Evolutionary conservation across 2,329 filamentous ascomycete genomes (phyloP), one percentile per base, ranked within the genome.

Genomic region (Berkeleyomyces rouxiae): DNA sequence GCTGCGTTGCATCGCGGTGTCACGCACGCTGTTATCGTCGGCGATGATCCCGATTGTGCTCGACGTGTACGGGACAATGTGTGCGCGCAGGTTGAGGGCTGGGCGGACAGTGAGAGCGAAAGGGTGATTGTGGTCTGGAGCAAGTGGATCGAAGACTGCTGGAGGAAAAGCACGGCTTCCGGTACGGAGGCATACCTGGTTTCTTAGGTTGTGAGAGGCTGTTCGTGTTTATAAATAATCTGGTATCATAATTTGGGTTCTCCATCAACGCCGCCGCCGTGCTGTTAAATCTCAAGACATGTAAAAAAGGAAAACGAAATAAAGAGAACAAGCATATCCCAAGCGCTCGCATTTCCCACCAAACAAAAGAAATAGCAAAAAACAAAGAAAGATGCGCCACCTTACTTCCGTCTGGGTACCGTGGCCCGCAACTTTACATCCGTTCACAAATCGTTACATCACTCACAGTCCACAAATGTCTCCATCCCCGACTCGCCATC

Each of bases 141-240:
- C 7, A 76, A 77, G 11, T 99, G 93, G 93, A 74, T 96, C 0
- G 79, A 85, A 59, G 83, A 87, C 61, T 88, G 88, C 68, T 96
- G 91, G 90, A 77, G 77, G 64, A 88, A 92, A 71, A 79, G 78
- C 66, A 95, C 90, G 0, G 69, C 87, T 65, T 71, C 96, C 57
- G 89, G 95, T 67, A 92, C 96, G 74, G 88, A 92, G 68, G 73
- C 75, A 47, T 83, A 79, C 68, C 70, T 68, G 3, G 66, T 73
- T 3, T 70, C 57, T 66, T 69, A 61, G 51, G 42, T 3, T 39
- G 7, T 13, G 46, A 44, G 16, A 49, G 7, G 59, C 16, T 39
- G n/a, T 31, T 63, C 39, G 58, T 61, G 53, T 40, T 61, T 51
- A 61, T 23, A n/a, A 16, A 36, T 42, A n/a, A 49, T 47, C 13